Conservation (phyloP, 1,139 yeast genomes). For the Yamadazyma friedrichii region DNA sequence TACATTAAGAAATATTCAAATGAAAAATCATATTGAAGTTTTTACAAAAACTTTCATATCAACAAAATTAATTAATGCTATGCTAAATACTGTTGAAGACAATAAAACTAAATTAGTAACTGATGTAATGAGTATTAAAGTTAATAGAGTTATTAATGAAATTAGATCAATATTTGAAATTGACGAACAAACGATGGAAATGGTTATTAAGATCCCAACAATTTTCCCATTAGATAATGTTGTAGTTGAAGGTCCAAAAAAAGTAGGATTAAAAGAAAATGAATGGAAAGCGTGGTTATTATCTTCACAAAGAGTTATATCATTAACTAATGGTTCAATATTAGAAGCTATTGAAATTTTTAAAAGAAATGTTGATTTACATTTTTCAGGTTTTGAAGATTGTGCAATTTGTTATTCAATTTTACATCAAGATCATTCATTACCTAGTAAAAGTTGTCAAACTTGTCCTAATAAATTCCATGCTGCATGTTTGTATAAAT, state of each 20-base stretch:
- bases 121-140: slow-evolving; percentile 55
- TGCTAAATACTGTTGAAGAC: slow-evolving; percentile 53
- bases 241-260: slow-evolving; percentile 69
- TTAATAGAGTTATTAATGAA: slow-evolving; percentile 64
- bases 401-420: slow-evolving; percentile 96
- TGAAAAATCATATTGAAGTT: slow-evolving; percentile 56
- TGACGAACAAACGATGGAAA: slow-evolving; percentile 86
- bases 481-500: slow-evolving; percentile 93
- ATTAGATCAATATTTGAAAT: slow-evolving; percentile 72
- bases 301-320: slow-evolving; percentile 80
- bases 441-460: slow-evolving; percentile 84
- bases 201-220: slow-evolving; percentile 68
- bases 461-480: slow-evolving; percentile 95
- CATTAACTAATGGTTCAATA: slow-evolving; percentile 75
- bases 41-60: slow-evolving; percentile 64
- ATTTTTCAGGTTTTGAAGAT: slow-evolving; percentile 90
- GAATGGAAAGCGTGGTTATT: slow-evolving; percentile 96
- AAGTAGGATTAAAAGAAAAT: slow-evolving; percentile 87
- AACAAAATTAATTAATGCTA: slow-evolving; percentile 58
- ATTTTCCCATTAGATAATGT: slow-evolving; percentile 76
- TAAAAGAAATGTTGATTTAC: slow-evolving; percentile 74
- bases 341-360: slow-evolving; percentile 80
- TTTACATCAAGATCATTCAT: slow-evolving; percentile 83
- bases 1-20: slow-evolving; percentile 55
- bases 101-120: slow-evolving; percentile 34